Conservation (phyloP, 768 basidiomycete genomes). For the Inosperma sp. region DNA sequence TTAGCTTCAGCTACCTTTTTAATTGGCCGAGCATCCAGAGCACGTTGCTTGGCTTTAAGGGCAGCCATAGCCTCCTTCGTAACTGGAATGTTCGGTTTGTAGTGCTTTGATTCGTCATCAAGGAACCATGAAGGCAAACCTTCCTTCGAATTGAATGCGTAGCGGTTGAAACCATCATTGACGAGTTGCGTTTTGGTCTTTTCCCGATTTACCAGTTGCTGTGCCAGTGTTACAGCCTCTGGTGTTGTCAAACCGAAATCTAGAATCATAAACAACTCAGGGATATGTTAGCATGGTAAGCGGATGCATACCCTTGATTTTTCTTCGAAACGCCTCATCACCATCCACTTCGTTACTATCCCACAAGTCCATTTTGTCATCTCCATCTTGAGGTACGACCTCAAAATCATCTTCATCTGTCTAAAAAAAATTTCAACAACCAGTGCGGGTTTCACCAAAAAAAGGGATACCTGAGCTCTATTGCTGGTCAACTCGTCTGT, state of each 20-base stretch:
- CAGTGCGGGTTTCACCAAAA: too few relatives aligned
- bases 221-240: constrained; percentile 89
- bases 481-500: constrained; percentile 9
- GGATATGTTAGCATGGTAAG: neutral
- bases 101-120: constrained; percentile 90
- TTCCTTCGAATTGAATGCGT: constrained; percentile 89
- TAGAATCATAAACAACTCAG: constrained; percentile 27
- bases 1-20: constrained; percentile 99
- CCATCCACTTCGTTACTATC: constrained; percentile 74
- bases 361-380: constrained; percentile 69
- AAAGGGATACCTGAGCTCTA: too few relatives aligned
- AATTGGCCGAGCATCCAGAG: constrained; percentile 93
- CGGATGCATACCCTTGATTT: constrained; percentile 54
- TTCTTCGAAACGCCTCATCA: constrained; percentile 59
- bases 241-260: constrained; percentile 80
- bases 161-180: constrained; percentile 93
- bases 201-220: constrained; percentile 84
- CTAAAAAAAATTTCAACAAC: neutral
- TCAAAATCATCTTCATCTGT: constrained; percentile 49
- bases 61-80: constrained; percentile 91
- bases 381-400: constrained; percentile 60
- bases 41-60: constrained; percentile 85
- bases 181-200: constrained; percentile 85
- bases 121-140: constrained; percentile 94
- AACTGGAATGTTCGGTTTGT: constrained; percentile 92